These are phyloP conservation scores for Xylaria multiplex DNA, from an alignment of 2,329 filamentous ascomycete genomes.

Conservation along the genomic window DNA sequence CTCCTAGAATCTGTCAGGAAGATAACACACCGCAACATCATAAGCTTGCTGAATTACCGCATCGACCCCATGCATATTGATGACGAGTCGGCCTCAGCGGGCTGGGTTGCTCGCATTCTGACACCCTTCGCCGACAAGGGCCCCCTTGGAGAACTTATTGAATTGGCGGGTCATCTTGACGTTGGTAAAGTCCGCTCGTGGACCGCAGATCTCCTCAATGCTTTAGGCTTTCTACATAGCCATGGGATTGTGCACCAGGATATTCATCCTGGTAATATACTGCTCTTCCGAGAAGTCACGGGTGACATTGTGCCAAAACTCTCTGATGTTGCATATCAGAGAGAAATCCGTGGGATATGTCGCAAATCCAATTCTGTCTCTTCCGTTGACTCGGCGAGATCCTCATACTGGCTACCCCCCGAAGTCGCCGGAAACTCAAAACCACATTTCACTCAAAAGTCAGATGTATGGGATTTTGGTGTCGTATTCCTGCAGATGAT, in stretches of 20 bases:
- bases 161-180: slow-evolving; percentile 78
- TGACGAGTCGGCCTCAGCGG: slow-evolving; percentile 52
- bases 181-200: slow-evolving; percentile 83
- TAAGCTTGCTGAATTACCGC: slow-evolving; percentile 84
- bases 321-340: slow-evolving; percentile 77
- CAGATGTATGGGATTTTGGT: slow-evolving; percentile 95
- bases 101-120: slow-evolving; percentile 80
- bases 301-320: slow-evolving; percentile 79
- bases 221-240: slow-evolving; percentile 85
- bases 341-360: slow-evolving; percentile 70
- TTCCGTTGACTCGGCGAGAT: slow-evolving; percentile 70
- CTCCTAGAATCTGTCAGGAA: slow-evolving; percentile 80
- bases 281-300: slow-evolving; percentile 75
- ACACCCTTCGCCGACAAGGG: slow-evolving; percentile 83
- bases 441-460: slow-evolving; percentile 76
- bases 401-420: slow-evolving; percentile 84
- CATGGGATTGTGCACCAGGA: slow-evolving; percentile 85
- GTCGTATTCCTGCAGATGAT: slow-evolving; percentile 94
- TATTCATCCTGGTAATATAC: slow-evolving; percentile 81
- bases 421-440: slow-evolving; percentile 74
- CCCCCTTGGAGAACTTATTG: slow-evolving; percentile 82
- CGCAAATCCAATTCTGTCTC: slow-evolving; percentile 63
- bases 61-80: slow-evolving; percentile 66
- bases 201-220: slow-evolving; percentile 92
- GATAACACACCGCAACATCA: slow-evolving; percentile 78